phyloP scores from a whole-genome alignment of 1,284 basidiomycete species.

The Ganoderma meredithae region DNA sequence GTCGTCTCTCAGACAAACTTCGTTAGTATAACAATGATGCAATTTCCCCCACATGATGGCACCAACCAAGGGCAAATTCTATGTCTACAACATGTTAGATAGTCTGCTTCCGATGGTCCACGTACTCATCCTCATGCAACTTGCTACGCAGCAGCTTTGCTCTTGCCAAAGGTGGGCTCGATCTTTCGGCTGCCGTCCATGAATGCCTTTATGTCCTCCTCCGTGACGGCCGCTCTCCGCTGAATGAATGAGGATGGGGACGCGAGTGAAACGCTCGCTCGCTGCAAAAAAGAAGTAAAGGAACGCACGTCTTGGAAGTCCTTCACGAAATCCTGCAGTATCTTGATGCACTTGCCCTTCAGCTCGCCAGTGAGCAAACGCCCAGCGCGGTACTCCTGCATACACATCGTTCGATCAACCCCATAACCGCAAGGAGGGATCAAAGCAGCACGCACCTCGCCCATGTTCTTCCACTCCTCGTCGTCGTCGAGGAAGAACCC shows the following conservation, averaged over 20 bases:
- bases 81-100: conserved; percentile 31
- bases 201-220: conserved; percentile 79
- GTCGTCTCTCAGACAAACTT: background rate
- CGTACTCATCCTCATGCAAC: conserved; percentile 6
- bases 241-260: conserved; percentile 50
- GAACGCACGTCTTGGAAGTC: conserved; percentile 87
- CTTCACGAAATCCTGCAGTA: conserved; percentile 86
- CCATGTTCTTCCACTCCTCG: conserved; percentile 81
- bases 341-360: conserved; percentile 89
- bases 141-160: conserved; percentile 8
- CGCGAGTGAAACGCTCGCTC: conserved; percentile 6
- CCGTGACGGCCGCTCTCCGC: conserved; percentile 85
- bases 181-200: conserved; percentile 91
- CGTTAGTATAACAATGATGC: background rate
- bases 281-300: no score
- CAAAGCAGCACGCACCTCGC: conserved; percentile 61
- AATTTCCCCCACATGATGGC: background rate
- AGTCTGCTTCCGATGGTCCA: conserved; percentile 16
- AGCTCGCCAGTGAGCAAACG: conserved; percentile 90
- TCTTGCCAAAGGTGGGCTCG: conserved; percentile 55
- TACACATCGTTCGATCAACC: background rate
- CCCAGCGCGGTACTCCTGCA: conserved; percentile 91
- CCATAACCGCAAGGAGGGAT: background rate
- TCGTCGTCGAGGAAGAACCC: conserved; percentile 98
- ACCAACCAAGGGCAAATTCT: conserved; percentile 16